Evolutionary conservation across 305 asterid genomes (phyloP).

Genomic region (Fraxinus nigra): DNA sequence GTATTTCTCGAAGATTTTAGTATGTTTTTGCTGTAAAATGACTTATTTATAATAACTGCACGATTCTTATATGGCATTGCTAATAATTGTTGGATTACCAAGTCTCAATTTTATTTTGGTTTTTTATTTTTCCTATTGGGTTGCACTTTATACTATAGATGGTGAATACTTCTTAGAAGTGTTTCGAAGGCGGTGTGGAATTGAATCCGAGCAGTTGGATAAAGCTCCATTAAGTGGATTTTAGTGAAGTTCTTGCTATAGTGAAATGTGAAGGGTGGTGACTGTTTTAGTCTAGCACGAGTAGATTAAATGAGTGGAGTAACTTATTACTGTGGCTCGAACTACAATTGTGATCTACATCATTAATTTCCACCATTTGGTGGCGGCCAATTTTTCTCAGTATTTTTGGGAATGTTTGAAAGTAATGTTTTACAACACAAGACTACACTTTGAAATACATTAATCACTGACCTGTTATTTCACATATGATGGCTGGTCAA

Average conservation of each 20-base stretch:
- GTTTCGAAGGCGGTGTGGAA: neutral
- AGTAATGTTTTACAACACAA: neutral
- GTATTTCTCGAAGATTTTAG: neutral
- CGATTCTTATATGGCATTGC: neutral
- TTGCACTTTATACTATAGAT: neutral
- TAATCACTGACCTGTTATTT: neutral
- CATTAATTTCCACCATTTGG: neutral
- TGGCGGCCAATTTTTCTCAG: neutral
- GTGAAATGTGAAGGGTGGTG: neutral
- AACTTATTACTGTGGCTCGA: neutral
- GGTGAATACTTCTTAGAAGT: neutral
- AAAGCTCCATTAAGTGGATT: neutral
- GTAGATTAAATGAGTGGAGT: neutral
- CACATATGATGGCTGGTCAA: neutral
- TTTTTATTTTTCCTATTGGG: neutral
- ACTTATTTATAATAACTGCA: neutral
- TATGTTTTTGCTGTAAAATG: neutral
- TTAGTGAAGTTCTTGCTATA: neutral
- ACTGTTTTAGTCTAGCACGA: neutral
- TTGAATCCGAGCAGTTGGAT: neutral
- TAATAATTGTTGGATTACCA: too few species aligned
- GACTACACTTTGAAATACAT: neutral
- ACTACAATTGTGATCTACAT: neutral
- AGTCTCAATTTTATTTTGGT: neutral
- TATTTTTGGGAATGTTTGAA: neutral